Evolutionary conservation across 331 rosid genomes (phyloP).

Genomic region (Acacia concinna): DNA sequence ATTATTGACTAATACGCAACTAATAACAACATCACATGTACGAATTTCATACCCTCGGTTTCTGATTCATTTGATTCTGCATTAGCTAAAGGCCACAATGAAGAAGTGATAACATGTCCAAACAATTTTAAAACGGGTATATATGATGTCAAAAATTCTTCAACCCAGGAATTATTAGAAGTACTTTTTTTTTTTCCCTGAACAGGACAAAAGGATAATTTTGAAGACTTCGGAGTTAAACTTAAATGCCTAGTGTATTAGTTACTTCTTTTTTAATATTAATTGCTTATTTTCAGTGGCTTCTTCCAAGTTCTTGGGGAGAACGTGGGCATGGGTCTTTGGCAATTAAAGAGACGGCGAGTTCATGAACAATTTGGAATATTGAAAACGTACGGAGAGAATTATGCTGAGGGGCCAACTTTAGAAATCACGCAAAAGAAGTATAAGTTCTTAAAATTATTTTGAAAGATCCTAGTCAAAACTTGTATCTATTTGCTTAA

Average conservation of each 20-base stretch:
- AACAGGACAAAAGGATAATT: not conserved
- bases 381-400: not conserved
- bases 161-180: too few species aligned
- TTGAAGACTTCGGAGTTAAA: not conserved
- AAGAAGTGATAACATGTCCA: not conserved
- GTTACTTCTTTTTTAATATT: not conserved
- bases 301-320: not conserved
- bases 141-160: too few species aligned
- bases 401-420: not conserved
- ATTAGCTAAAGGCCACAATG: not conserved
- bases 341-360: not conserved
- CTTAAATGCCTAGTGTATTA: not conserved
- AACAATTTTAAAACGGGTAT: too few species aligned
- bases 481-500: too few species aligned
- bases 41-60: not conserved
- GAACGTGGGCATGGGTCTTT: not conserved
- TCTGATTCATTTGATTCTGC: not conserved
- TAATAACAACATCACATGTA: not conserved
- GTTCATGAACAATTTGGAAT: not conserved
- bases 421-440: too few species aligned
- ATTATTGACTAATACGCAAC: not conserved
- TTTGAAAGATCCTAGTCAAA: not conserved
- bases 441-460: too few species aligned
- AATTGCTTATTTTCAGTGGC: not conserved
- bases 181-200: too few species aligned